These are phyloP conservation scores for Podospora fimiseda DNA, from an alignment of 495 filamentous ascomycete genomes.

Conservation along the genomic window DNA sequence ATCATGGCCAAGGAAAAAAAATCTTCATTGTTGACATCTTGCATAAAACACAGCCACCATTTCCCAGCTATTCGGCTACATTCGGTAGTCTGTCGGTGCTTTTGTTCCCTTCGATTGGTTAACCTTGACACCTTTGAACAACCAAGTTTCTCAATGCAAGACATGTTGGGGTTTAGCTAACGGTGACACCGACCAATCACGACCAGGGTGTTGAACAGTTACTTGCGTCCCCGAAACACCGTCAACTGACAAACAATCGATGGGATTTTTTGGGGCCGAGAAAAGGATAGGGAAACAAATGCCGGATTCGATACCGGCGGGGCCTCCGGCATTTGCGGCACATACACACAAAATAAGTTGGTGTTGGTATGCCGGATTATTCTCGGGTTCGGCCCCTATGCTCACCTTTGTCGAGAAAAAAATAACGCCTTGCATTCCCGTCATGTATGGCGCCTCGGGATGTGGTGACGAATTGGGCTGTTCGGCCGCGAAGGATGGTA, in stretches of 20 bases:
- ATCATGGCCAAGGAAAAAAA: background rate
- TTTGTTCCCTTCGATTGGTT: background rate
- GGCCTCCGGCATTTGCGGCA: background rate
- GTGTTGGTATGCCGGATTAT: background rate
- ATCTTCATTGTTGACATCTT: too few species aligned
- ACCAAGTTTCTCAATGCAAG: background rate
- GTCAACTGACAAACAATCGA: too few species aligned
- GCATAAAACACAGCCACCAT: background rate
- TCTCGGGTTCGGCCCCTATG: background rate
- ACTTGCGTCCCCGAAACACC: background rate
- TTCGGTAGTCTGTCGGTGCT: conserved; percentile 1
- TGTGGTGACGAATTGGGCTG: too few species aligned
- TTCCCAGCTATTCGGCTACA: background rate
- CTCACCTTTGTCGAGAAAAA: background rate
- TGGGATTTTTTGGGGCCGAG: background rate
- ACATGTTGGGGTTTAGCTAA: background rate
- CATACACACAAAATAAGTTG: background rate
- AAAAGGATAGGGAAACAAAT: background rate
- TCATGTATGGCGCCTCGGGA: too few species aligned
- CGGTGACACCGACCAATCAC: background rate
- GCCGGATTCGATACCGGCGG: background rate
- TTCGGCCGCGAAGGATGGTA: background rate
- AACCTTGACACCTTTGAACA: background rate
- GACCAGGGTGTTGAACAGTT: background rate
- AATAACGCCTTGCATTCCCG: too few species aligned